Conservation (phyloP, 108 stramenopile genomes). For the Cyclostephanos invisitatus region DNA sequence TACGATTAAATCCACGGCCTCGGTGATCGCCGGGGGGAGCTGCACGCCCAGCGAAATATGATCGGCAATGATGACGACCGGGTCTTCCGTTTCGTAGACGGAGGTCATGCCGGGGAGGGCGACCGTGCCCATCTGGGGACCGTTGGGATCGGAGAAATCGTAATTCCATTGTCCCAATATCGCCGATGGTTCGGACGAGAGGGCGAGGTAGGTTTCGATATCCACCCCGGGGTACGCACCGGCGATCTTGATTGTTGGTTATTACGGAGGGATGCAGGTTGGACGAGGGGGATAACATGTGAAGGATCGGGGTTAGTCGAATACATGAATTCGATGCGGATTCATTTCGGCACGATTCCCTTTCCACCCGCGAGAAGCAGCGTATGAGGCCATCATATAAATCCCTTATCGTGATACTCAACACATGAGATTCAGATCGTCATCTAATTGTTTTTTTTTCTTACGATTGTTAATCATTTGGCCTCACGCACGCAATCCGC, state of each 20-base stretch:
- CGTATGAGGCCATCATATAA: slow-evolving; percentile 48
- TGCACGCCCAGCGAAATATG: slow-evolving; percentile 63
- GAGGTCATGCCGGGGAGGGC: slow-evolving; percentile 68
- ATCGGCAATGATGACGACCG: slow-evolving; percentile 84
- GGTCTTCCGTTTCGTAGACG: slow-evolving; percentile 70
- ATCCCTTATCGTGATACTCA: slow-evolving; percentile 56
- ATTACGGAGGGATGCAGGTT: too few species aligned
- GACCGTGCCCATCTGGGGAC: slow-evolving; percentile 88
- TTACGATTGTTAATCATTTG: slow-evolving; percentile 46
- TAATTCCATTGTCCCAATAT: slow-evolving; percentile 84
- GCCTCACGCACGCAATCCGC: slow-evolving; percentile 19
- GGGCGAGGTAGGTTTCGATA: slow-evolving; percentile 60
- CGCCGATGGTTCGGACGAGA: slow-evolving; percentile 68
- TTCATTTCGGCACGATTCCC: too few species aligned
- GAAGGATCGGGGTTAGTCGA: neutral
- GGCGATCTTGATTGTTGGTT: too few species aligned
- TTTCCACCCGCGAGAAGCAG: neutral
- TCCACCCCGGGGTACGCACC: slow-evolving; percentile 85
- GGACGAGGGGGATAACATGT: neutral
- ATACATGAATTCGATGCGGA: too few species aligned
- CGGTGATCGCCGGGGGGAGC: slow-evolving; percentile 62
- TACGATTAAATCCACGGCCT: slow-evolving; percentile 78
- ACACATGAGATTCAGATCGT: slow-evolving; percentile 46
- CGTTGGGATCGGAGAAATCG: slow-evolving; percentile 89
- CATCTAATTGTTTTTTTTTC: slow-evolving; percentile 46